Conservation (phyloP, 768 basidiomycete genomes). For the Lactarius pseudohatsudake region DNA sequence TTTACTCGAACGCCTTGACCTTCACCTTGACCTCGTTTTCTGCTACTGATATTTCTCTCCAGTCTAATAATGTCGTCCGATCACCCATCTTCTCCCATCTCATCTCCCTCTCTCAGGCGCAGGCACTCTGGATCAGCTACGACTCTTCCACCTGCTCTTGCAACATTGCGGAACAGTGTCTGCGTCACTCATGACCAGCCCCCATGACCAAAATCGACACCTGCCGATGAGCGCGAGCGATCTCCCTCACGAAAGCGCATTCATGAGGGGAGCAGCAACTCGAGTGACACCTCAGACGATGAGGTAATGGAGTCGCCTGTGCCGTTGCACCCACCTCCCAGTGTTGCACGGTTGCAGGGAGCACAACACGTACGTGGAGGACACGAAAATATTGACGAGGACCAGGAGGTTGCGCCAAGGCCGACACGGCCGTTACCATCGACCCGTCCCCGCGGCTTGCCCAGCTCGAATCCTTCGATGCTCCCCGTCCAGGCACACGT, state of each 20-base stretch:
- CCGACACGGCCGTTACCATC: slow-evolving; percentile 35
- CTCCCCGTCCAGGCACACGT: slow-evolving; percentile 82
- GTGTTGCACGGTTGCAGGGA: background rate
- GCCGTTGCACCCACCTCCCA: background rate
- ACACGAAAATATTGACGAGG: slow-evolving; percentile 40
- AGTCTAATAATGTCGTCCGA: slow-evolving; percentile 19
- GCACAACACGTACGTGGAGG: slow-evolving; percentile 6
- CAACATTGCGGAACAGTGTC: slow-evolving; percentile 32
- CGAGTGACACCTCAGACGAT: slow-evolving; percentile 35
- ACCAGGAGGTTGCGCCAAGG: slow-evolving; percentile 50
- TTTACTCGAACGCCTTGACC: background rate
- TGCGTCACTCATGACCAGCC: slow-evolving; percentile 45
- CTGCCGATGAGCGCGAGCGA: slow-evolving; percentile 56
- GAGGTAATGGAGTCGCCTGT: slow-evolving; percentile 48
- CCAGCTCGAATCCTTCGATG: slow-evolving; percentile 67
- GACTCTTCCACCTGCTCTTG: slow-evolving; percentile 35
- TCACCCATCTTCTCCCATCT: slow-evolving; percentile 5
- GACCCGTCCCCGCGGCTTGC: slow-evolving; percentile 43
- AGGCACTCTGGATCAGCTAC: slow-evolving; percentile 61
- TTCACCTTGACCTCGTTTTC: slow-evolving; percentile 4
- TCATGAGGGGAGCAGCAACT: slow-evolving; percentile 23
- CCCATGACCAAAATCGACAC: slow-evolving; percentile 74
- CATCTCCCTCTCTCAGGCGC: slow-evolving; percentile 41
- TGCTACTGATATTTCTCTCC: background rate
- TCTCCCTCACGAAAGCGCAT: slow-evolving; percentile 44